Conservation (phyloP, 2,329 filamentous ascomycete genomes). For the Pleoardoris graminearum region DNA sequence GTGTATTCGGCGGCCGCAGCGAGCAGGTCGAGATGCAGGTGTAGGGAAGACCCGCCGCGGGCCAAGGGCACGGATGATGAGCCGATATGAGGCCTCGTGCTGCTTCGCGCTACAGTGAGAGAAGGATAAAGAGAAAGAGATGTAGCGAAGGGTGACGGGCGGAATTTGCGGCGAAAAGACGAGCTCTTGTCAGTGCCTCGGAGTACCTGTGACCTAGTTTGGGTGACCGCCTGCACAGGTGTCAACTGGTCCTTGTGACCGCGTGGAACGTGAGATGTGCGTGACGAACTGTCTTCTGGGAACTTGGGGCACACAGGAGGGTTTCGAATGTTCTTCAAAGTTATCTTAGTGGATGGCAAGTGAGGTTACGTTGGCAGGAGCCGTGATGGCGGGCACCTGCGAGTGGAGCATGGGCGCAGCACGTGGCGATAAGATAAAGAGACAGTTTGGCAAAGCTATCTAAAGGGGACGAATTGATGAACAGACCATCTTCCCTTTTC, state of each 20-base stretch:
- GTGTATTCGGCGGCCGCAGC: background rate
- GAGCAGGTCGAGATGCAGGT: background rate
- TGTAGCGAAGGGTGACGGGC: background rate
- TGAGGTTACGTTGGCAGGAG: background rate
- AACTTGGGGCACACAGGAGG: background rate
- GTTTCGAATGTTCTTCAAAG: background rate
- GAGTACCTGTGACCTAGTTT: conserved; percentile 13
- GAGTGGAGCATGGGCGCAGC: conserved; percentile 4
- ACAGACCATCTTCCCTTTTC: too few species aligned
- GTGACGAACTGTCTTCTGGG: background rate
- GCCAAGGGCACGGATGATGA: conserved; percentile 1
- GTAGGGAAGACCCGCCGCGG: conserved; percentile 4
- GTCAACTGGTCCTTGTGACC: conserved; percentile 18
- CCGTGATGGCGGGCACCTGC: conserved; percentile 7
- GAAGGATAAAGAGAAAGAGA: background rate
- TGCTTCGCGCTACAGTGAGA: background rate
- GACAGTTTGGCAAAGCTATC: too few species aligned
- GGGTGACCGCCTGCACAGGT: background rate
- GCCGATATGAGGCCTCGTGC: background rate
- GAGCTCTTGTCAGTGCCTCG: conserved; percentile 2
- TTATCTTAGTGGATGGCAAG: background rate
- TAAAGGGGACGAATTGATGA: too few species aligned
- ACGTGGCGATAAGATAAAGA: conserved; percentile 21
- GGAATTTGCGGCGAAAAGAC: background rate
- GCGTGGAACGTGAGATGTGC: background rate